Conservation (phyloP, 768 basidiomycete species). For the Xerocomus brunneocitrinus region DNA sequence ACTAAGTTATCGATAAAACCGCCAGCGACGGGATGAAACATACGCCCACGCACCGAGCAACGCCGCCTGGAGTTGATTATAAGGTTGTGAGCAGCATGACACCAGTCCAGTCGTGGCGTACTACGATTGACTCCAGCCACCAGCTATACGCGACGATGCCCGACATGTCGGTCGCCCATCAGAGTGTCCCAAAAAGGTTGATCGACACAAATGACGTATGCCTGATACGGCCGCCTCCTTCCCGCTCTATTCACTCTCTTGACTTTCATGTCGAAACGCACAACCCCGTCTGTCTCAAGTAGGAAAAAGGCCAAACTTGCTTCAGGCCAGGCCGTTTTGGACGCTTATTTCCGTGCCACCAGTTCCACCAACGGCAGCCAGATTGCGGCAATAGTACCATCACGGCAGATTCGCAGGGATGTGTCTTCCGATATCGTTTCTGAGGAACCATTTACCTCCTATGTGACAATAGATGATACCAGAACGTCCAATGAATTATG, state of each 20-base stretch:
- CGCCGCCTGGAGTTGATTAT: conserved; percentile 9
- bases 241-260: conserved; percentile 13
- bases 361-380: conserved; percentile 10
- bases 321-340: conserved; percentile 17
- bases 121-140: neutral
- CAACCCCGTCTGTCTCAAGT: conserved; percentile 6
- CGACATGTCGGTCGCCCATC: neutral
- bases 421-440: conserved; percentile 13
- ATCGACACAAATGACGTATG: conserved; percentile 29
- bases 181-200: conserved; percentile 22
- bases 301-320: conserved; percentile 22
- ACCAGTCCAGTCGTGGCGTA: conserved; percentile 15
- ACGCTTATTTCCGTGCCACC: conserved; percentile 24
- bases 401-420: conserved; percentile 15
- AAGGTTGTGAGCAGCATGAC: conserved; percentile 7
- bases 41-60: neutral
- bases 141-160: neutral
- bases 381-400: conserved; percentile 9
- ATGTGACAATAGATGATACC: conserved; percentile 1
- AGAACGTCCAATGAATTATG: conserved; percentile 6
- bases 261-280: conserved; percentile 21
- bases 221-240: conserved; percentile 8
- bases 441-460: conserved; percentile 12
- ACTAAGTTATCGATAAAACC: neutral
- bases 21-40: conserved; percentile 1